A percentile compares a stretch with the other conserved stretches of the same genome.
Conservation (phyloP, 371 early-diverging fungal genomes). For the Actinomortierella wolfii region DNA sequence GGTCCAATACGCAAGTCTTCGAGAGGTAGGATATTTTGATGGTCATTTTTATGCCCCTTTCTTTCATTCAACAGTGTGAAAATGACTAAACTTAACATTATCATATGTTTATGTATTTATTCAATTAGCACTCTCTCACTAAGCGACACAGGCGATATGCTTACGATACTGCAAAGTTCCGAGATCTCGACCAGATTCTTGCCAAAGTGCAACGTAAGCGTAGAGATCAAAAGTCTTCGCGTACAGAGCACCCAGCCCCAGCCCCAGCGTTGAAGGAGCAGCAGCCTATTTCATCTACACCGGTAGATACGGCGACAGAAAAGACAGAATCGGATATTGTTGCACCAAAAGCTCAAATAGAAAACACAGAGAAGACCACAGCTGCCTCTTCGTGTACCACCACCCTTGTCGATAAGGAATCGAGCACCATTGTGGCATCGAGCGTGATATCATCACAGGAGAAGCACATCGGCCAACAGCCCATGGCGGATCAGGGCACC, state of each 20-base stretch:
- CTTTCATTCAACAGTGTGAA: too few relatives aligned
- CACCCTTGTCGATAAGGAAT: too few relatives aligned
- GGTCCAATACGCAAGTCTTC: constrained; percentile 9
- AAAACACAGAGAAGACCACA: too few relatives aligned
- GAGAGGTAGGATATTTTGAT: constrained; percentile 12
- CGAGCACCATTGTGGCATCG: too few relatives aligned
- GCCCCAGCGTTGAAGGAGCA: too few relatives aligned
- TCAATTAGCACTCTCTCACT: constrained; percentile 20
- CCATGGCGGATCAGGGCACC: too few relatives aligned
- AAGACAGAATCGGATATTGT: background rate
- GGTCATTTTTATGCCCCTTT: background rate
- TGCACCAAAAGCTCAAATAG: too few relatives aligned
- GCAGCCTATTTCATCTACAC: background rate
- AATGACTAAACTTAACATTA: too few relatives aligned
- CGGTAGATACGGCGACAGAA: background rate
- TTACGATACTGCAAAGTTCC: constrained; percentile 24
- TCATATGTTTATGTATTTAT: background rate
- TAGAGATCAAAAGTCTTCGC: constrained; percentile 1
- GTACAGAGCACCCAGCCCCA: too few relatives aligned
- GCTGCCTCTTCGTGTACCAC: too few relatives aligned
- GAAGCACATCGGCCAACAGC: too few relatives aligned
- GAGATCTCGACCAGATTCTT: constrained; percentile 19
- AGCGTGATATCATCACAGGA: too few relatives aligned
- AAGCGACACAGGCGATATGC: constrained; percentile 25
- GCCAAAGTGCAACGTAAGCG: constrained; percentile 17